Evolutionary conservation across 2,329 filamentous ascomycete species (phyloP), one percentile per base, ranked within the genome.

Genomic region (Emmonsiellopsis sp.): DNA sequence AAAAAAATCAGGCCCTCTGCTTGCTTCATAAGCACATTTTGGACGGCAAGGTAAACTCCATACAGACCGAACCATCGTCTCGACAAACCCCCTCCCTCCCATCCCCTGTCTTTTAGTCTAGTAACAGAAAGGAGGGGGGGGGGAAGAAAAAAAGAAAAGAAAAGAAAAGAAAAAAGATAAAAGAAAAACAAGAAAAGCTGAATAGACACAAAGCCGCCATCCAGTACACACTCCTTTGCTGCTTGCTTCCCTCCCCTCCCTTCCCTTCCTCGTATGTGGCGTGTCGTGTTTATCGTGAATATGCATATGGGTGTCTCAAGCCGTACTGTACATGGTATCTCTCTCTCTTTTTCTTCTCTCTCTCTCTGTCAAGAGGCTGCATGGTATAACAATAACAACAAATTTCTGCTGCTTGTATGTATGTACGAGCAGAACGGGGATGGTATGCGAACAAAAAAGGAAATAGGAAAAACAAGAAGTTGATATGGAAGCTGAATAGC

Each of bases 281-380:
- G 27, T 47, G 40, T 54, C 52, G 52, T 56, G 33, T 52, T 27
- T 49, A 53, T 56, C 53, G 31, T 56, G 39, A 55, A 49, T 49
- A 32, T 49, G 47, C 13, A 40, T 49, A 27, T 40, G 6, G 36
- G 36, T 39, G 17, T n/a, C 13, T 39, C 36, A 49, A 40, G 11
- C 36, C 9, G 17, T 39, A 36, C 21, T 40, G 36, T 56, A 56
- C 37, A 54, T 34, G 43, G 33, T 56, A 53, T 49, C 47, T 46
- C 32, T 44, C 45, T 43, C 5, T 51, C 21, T 32, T 17, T 49
- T 44, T 27, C 21, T 27, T 27, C 21, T 27, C 5, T 5, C 4
- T 5, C 21, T 27, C 21, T 5, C 21, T 27, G 21, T 27, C 21
- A 27, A 27, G 21, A 27, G 21, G 21, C 21, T 27, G 21, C 6